Evolutionary conservation across 148 eudicot genomes (phyloP), one percentile per base, ranked within the genome.

Genomic region (Rheum nobile): DNA sequence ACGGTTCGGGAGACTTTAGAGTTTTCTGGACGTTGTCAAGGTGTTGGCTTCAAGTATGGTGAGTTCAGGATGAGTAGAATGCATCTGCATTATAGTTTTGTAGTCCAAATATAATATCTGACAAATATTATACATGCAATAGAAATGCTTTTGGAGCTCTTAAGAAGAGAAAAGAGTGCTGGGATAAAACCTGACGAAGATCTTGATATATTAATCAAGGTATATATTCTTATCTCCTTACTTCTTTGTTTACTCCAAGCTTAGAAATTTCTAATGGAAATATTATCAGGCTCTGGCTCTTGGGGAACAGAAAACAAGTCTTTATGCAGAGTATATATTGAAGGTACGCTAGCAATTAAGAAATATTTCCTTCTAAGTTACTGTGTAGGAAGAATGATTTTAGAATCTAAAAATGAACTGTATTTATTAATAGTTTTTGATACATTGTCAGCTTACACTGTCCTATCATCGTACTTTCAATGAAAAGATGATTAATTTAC

Each of bases 141-240:
- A 95, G 98, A 90, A 72, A 84, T 95, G 96, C 87, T 95, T 75
- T 81, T 81, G 85, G 98, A 95, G 78, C 97, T 95, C 77, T 80
- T 95, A 65, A 84, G 89, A 80, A 81, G 97, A 79, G 98, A 95
- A 77, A 88, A 84, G 76, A 77, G 78, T 59, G 86, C 78, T 24
- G 87, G 84, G 74, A 84, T 86, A 50, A 79, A 85, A 75, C 98
- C 96, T 37, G 98, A 90, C 77, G 90, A 90, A 80, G 93, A 95
- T 81, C 89, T 95, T 72, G 98, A 95, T 77, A 75, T 90, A 70
- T 87, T 91, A 77, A 83, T 91, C 26, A 95, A 95, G 97, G 98
- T 91, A 47, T 46, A 26, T 74, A 76, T 55, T 24, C 63, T 55
- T 24, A 10, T 55, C 29, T 55, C 42, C 14, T 8, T 32, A 10